phyloP scores from a whole-genome alignment of 495 filamentous ascomycete species.

The Penicillium lividum region DNA sequence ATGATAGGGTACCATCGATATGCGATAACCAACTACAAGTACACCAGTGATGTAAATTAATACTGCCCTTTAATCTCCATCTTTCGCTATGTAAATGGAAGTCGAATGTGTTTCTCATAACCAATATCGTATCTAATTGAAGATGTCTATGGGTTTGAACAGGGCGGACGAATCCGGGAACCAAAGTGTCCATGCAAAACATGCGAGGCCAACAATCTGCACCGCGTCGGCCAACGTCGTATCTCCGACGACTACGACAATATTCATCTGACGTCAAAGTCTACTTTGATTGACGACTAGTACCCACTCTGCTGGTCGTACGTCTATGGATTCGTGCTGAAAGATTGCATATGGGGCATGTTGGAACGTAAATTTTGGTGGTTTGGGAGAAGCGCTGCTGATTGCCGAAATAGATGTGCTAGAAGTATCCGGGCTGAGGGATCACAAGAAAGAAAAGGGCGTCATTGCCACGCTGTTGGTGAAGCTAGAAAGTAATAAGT shows the following conservation, averaged over 20 bases:
- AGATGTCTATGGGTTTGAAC: background rate
- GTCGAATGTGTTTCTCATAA: no score
- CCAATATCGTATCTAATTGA: background rate
- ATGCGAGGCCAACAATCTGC: conserved; percentile 2
- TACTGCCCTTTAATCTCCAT: no score
- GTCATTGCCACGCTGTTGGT: conserved; percentile 5
- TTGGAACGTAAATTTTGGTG: background rate
- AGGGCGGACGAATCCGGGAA: background rate
- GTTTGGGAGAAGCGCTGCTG: no score
- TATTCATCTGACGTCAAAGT: background rate
- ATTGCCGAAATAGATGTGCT: conserved; percentile 3
- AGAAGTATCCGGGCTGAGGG: conserved; percentile 5
- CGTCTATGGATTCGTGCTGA: conserved; percentile 4
- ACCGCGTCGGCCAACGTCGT: background rate
- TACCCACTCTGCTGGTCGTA: conserved; percentile 11
- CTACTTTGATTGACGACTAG: background rate
- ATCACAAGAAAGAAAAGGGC: conserved; percentile 6
- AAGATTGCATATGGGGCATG: conserved; percentile 5
- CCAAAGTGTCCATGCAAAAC: conserved; percentile 1
- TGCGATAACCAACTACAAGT: no score
- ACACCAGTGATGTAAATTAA: no score
- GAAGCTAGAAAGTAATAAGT: conserved; percentile 10
- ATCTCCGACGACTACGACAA: background rate
- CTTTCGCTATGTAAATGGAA: no score
- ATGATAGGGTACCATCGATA: no score